These are phyloP conservation scores for Colletotrichum eleusines DNA, from an alignment of 2,329 filamentous ascomycete species.

Conservation along the genomic window DNA sequence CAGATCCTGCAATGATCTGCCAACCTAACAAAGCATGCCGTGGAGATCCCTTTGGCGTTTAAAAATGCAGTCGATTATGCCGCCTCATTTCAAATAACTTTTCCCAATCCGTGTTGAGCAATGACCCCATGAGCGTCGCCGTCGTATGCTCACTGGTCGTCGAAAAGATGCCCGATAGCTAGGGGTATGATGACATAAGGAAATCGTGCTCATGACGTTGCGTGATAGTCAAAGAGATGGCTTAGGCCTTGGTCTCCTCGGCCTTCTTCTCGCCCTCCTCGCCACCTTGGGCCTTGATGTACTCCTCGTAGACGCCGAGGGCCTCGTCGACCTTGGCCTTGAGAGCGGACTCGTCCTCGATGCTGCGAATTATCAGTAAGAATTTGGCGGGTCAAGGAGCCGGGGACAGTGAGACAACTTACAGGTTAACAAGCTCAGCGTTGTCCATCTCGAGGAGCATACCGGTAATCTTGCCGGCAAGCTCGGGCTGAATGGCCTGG, in stretches of 20 bases:
- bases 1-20: constrained; percentile 24
- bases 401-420: constrained; percentile 63
- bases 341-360: constrained; percentile 89
- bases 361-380: constrained; percentile 64
- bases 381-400: neutral
- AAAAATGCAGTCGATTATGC: constrained; percentile 43
- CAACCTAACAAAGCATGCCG: constrained; percentile 35
- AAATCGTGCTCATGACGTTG: constrained; percentile 41
- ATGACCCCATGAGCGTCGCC: constrained; percentile 37
- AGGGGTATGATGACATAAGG: constrained; percentile 44
- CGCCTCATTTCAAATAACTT: constrained; percentile 42
- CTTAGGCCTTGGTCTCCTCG: constrained; percentile 58
- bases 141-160: constrained; percentile 32
- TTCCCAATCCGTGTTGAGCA: constrained; percentile 43
- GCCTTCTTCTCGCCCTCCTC: constrained; percentile 67
- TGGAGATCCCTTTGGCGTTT: constrained; percentile 35
- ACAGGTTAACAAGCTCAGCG: constrained; percentile 91
- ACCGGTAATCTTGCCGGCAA: constrained; percentile 99
- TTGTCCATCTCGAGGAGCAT: constrained; percentile 99
- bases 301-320: constrained; percentile 97
- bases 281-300: constrained; percentile 85
- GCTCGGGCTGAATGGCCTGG: constrained; percentile 89
- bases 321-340: constrained; percentile 98
- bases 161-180: constrained; percentile 42
- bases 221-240: constrained; percentile 34